Conservation (phyloP, 306 rosid genomes). For the Ormosia emarginata region DNA sequence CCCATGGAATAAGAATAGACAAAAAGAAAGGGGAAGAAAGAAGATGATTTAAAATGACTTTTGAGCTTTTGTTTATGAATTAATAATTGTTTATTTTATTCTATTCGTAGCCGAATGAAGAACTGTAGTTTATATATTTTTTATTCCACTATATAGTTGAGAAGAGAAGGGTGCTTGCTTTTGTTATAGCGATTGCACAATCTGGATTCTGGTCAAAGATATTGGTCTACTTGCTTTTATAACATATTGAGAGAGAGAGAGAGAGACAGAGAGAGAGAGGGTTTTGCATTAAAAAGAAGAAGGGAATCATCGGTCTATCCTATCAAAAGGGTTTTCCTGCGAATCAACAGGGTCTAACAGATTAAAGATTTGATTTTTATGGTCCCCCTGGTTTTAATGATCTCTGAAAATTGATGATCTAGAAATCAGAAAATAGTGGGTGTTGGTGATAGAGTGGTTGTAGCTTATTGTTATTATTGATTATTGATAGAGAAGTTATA, state of each 20-base stretch:
- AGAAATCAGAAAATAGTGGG: neutral
- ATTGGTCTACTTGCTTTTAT: slow-evolving; percentile 26
- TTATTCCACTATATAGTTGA: neutral
- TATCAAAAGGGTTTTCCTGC: neutral
- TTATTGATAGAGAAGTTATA: neutral
- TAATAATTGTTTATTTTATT: neutral
- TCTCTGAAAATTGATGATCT: neutral
- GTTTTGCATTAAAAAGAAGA: neutral
- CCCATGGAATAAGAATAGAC: neutral
- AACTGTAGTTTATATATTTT: slow-evolving; percentile 1
- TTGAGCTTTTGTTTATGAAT: slow-evolving; percentile 12
- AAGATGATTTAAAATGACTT: slow-evolving; percentile 4
- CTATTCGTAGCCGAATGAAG: neutral
- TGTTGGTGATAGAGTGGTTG: neutral
- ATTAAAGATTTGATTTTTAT: slow-evolving; percentile 6
- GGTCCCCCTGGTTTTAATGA: neutral
- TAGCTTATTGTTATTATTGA: neutral
- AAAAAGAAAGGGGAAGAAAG: neutral
- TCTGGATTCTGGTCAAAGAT: slow-evolving; percentile 49
- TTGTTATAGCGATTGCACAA: slow-evolving; percentile 29
- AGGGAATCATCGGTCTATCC: neutral
- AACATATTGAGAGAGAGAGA: neutral
- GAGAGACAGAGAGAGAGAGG: neutral
- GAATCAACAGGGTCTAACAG: neutral
- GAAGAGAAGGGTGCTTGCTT: slow-evolving; percentile 12